These are phyloP conservation scores for Kodamaea fukazawae DNA, from an alignment of 805 yeast species.

Conservation along the genomic window DNA sequence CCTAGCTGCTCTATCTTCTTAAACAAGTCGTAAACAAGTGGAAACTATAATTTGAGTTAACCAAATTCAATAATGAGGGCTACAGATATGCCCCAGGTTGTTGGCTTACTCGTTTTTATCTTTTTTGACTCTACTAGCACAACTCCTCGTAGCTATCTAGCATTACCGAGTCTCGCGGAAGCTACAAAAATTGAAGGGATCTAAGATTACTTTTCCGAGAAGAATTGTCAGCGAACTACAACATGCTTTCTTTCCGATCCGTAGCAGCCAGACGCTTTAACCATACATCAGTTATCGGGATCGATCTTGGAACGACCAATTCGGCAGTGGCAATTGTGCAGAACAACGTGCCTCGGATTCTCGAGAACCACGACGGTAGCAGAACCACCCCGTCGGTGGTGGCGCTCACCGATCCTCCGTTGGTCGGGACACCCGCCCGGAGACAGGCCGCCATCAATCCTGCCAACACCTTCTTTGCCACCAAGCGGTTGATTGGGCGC, in stretches of 20 bases:
- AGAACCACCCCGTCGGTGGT: conserved; percentile 81
- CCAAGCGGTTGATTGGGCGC: conserved; percentile 78
- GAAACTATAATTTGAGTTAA: too few relatives aligned
- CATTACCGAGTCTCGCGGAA: too few relatives aligned
- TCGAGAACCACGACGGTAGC: conserved; percentile 76
- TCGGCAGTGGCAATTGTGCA: conserved; percentile 80
- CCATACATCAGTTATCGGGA: conserved; percentile 57
- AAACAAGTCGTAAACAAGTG: too few relatives aligned
- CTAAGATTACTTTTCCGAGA: too few relatives aligned
- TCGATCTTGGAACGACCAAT: conserved; percentile 83
- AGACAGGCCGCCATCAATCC: conserved; percentile 77
- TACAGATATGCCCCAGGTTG: too few relatives aligned
- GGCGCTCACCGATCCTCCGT: conserved; percentile 50
- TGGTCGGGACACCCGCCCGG: conserved; percentile 69
- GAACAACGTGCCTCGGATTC: conserved; percentile 59
- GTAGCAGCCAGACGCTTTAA: conserved; percentile 1
- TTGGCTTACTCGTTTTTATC: too few relatives aligned
- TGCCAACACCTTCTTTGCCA: conserved; percentile 75
- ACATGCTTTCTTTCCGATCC: background rate
- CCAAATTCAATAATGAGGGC: too few relatives aligned
- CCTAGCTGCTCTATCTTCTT: too few relatives aligned
- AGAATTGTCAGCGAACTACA: background rate
- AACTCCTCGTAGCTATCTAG: too few relatives aligned
- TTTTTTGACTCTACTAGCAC: too few relatives aligned
- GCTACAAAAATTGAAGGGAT: too few relatives aligned